These are phyloP conservation scores for Bacidia rubella DNA, from an alignment of 495 filamentous ascomycete species.

Conservation along the genomic window DNA sequence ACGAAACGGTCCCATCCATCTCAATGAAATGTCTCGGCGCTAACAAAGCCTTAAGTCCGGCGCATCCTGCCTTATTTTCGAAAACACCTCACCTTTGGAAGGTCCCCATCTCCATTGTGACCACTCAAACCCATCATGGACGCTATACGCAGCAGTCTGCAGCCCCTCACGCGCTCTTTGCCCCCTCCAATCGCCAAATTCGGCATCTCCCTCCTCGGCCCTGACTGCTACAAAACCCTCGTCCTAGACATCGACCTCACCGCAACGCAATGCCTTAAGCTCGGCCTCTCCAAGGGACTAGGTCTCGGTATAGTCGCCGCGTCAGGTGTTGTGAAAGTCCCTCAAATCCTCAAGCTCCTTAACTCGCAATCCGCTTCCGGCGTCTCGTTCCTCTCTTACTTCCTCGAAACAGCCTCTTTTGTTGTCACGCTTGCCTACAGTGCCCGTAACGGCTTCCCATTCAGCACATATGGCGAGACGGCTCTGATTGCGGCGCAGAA, in stretches of 20 bases:
- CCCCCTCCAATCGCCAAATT: slow-evolving; percentile 64
- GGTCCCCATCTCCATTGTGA: no score
- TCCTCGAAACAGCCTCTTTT: slow-evolving; percentile 75
- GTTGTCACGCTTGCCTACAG: slow-evolving; percentile 85
- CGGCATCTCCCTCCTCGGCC: slow-evolving; percentile 66
- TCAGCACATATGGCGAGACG: slow-evolving; percentile 92
- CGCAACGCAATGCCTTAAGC: slow-evolving; percentile 62
- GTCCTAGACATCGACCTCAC: slow-evolving; percentile 66
- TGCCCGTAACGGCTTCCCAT: slow-evolving; percentile 75
- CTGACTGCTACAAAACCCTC: slow-evolving; percentile 68
- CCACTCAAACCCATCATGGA: slow-evolving; percentile 21
- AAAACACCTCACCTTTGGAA: no score
- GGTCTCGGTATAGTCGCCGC: slow-evolving; percentile 85
- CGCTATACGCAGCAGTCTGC: slow-evolving; percentile 50
- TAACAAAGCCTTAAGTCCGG: no score
- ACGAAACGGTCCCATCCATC: no score
- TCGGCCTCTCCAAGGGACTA: slow-evolving; percentile 80
- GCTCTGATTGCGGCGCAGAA: slow-evolving; percentile 85
- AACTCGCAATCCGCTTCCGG: slow-evolving; percentile 64
- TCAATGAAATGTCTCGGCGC: no score
- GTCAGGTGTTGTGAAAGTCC: slow-evolving; percentile 83
- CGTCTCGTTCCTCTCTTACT: slow-evolving; percentile 77
- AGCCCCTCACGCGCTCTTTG: slow-evolving; percentile 66
- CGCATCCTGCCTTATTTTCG: no score
- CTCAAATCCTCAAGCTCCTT: slow-evolving; percentile 85